phyloP scores from a whole-genome alignment of 805 yeast genomes.

The Tetrapisispora arboricola region DNA sequence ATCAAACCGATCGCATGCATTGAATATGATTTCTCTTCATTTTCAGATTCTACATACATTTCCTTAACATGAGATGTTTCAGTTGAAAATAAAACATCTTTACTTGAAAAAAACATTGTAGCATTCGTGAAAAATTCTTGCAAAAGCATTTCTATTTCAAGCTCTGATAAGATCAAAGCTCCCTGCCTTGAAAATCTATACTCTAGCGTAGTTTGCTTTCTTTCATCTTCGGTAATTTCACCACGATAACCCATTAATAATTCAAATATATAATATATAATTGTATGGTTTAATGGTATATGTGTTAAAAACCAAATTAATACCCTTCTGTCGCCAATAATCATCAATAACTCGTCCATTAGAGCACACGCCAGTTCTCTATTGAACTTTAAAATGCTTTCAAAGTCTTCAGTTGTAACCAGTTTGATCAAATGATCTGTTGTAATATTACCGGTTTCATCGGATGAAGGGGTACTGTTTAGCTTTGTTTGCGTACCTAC shows the following conservation, averaged over 20 bases:
- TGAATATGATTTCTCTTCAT: conserved; percentile 23
- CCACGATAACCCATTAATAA: conserved; percentile 51
- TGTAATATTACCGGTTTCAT: too few species aligned
- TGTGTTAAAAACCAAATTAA: conserved; percentile 62
- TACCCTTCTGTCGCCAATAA: conserved; percentile 50
- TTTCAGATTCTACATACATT: conserved; percentile 8
- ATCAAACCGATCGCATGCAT: conserved; percentile 35
- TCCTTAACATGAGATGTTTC: conserved; percentile 5
- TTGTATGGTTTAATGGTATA: conserved; percentile 41
- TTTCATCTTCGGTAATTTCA: conserved; percentile 11
- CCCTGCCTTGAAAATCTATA: conserved; percentile 46
- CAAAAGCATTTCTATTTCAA: conserved; percentile 55
- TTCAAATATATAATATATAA: conserved; percentile 56
- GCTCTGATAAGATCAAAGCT: conserved; percentile 39
- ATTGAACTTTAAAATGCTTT: conserved; percentile 41
- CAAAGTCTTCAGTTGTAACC: conserved; percentile 40
- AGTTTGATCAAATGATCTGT: conserved; percentile 43
- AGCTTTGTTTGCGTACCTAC: too few species aligned
- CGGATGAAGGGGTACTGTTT: too few species aligned
- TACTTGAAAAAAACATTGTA: conserved; percentile 33
- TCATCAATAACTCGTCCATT: conserved; percentile 65
- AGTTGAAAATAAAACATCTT: conserved; percentile 13
- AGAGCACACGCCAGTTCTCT: conserved; percentile 44
- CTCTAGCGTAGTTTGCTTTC: conserved; percentile 3
- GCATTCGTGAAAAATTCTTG: conserved; percentile 61